Conservation (phyloP, 1,284 basidiomycete species). For the Rhizoctonia solani region DNA sequence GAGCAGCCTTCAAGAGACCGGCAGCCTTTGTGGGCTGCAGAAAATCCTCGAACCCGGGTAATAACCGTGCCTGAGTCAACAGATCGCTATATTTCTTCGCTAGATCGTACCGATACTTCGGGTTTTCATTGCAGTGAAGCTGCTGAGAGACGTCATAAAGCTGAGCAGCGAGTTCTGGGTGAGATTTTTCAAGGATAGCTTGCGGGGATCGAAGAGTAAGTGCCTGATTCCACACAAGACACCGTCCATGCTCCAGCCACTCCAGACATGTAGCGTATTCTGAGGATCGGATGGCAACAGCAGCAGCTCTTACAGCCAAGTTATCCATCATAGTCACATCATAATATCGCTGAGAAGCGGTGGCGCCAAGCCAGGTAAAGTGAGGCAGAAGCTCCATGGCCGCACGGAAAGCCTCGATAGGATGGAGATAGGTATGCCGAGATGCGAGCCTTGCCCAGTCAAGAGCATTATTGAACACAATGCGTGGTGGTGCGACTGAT, state of each 20-base stretch:
- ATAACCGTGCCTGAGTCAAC: background rate
- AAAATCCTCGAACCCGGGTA: background rate
- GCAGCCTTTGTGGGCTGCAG: background rate
- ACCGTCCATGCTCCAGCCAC: background rate
- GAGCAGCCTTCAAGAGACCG: background rate
- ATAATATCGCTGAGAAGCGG: background rate
- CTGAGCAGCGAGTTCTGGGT: background rate
- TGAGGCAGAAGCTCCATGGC: background rate
- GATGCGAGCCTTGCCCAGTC: background rate
- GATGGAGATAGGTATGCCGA: background rate
- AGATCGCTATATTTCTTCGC: background rate
- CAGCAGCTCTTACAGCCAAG: too few species aligned
- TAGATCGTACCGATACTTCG: background rate
- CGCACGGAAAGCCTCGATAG: background rate
- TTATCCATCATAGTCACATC: background rate
- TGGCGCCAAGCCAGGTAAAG: background rate
- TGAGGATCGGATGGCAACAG: background rate
- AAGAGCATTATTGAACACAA: too few species aligned
- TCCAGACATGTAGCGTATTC: background rate
- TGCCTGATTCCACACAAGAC: background rate
- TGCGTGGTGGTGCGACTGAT: too few species aligned
- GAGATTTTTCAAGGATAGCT: background rate
- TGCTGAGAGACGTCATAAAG: background rate
- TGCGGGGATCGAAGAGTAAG: background rate
- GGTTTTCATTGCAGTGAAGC: background rate